Conservation (phyloP, 805 yeast genomes). For the Teunomyces tritomae region DNA sequence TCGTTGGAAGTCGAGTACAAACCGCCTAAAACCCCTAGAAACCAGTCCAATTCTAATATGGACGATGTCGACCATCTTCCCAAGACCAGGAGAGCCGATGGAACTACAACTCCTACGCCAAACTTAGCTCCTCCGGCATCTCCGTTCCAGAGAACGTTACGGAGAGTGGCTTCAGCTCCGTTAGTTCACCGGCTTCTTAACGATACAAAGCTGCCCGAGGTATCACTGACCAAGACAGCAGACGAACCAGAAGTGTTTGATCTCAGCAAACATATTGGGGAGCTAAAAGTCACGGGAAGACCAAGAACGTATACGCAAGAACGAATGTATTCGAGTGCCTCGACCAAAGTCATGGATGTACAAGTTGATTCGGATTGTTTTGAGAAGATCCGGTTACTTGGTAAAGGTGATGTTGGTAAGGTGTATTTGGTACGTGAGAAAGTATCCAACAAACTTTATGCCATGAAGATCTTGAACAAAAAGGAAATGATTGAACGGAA, state of each 20-base stretch:
- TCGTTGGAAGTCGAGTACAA: neutral
- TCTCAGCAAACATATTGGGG: constrained; percentile 43
- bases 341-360: constrained; percentile 70
- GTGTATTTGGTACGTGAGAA: constrained; percentile 90
- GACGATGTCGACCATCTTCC: neutral
- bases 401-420: constrained; percentile 97
- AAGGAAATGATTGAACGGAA: constrained; percentile 94
- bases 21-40: constrained; percentile 8
- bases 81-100: neutral
- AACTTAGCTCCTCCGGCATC: constrained; percentile 12
- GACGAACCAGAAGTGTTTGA: constrained; percentile 36
- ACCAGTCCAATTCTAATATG: constrained; percentile 4
- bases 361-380: constrained; percentile 86
- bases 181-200: constrained; percentile 43
- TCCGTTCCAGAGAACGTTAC: constrained; percentile 43
- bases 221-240: neutral
- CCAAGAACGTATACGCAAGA: constrained; percentile 42
- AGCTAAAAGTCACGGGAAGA: constrained; percentile 32
- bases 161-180: constrained; percentile 87
- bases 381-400: constrained; percentile 84
- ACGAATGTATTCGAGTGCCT: constrained; percentile 68
- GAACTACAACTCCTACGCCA: neutral
- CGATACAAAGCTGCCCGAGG: constrained; percentile 12
- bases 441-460: constrained; percentile 69
- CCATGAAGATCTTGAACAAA: constrained; percentile 88